A percentile compares a stretch with the other conserved stretches of the same genome.
Evolutionary conservation across 225 moss, liverwort and hornwort species (phyloP).

Genomic region (Polytrichum commune): DNA sequence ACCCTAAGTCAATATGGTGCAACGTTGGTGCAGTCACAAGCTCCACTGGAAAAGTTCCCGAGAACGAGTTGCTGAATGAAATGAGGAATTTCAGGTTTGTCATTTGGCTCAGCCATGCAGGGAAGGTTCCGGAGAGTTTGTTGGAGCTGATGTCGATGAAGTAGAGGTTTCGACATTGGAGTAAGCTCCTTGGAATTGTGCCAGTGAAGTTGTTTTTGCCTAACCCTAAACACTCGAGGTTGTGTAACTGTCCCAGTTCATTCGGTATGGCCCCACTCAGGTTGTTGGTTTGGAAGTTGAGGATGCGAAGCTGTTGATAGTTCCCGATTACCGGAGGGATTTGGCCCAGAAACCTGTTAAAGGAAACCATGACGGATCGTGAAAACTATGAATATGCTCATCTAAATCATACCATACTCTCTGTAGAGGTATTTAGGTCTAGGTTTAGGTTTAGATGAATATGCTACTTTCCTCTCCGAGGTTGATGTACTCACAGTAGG

Average conservation of each 20-base stretch:
- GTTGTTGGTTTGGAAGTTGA: constrained; percentile 34
- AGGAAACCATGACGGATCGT: not conserved
- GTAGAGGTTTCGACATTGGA: constrained; percentile 23
- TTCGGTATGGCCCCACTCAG: constrained; percentile 38
- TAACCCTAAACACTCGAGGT: constrained; percentile 46
- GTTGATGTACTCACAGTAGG: no score
- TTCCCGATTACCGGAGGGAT: constrained; percentile 29
- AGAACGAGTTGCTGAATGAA: constrained; percentile 37
- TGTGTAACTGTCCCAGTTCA: constrained; percentile 36
- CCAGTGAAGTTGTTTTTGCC: constrained; percentile 31
- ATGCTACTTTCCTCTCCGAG: no score
- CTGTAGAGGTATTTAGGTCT: no score
- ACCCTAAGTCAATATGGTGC: constrained; percentile 29
- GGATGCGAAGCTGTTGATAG: constrained; percentile 24
- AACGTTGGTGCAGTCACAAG: constrained; percentile 19
- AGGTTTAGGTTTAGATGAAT: no score
- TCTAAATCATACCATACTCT: no score
- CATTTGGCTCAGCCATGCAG: constrained; percentile 29
- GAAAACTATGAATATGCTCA: no score
- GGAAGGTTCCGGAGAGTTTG: constrained; percentile 30
- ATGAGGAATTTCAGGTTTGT: constrained; percentile 31
- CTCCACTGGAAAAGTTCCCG: constrained; percentile 39
- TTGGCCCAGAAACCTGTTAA: constrained; percentile 40
- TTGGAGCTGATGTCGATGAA: constrained; percentile 49
- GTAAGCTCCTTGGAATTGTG: constrained; percentile 38